Evolutionary conservation across 192 early-diverging fungal genomes (phyloP).

Genomic region (Umbelopsis sp.): DNA sequence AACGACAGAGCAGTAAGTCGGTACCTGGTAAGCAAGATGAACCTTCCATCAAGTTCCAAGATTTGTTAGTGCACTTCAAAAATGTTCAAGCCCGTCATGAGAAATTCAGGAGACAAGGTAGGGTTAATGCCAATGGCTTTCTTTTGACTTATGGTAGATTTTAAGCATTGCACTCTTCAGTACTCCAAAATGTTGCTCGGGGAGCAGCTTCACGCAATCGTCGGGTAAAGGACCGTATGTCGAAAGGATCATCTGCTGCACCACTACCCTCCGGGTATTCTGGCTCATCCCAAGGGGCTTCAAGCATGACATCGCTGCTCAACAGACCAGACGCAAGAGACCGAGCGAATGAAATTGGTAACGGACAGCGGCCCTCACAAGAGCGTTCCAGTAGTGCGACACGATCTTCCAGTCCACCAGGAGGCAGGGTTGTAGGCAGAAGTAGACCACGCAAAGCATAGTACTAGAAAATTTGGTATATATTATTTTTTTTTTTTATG

Average conservation of each 20-base stretch:
- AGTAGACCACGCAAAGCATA: slow-evolving; percentile 8
- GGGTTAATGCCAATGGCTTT: neutral
- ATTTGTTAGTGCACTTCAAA: slow-evolving; percentile 74
- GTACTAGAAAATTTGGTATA: neutral
- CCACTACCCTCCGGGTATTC: neutral
- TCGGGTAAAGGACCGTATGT: neutral
- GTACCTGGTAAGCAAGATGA: slow-evolving; percentile 34
- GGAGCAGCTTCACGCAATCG: neutral
- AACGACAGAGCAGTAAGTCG: slow-evolving; percentile 22
- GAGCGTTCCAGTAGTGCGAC: neutral
- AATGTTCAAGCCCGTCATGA: slow-evolving; percentile 76
- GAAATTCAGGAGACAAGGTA: slow-evolving; percentile 56
- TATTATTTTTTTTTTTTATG: neutral
- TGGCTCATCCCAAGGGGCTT: neutral
- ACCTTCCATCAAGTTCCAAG: slow-evolving; percentile 59
- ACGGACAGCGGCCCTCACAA: neutral
- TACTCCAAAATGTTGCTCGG: slow-evolving; percentile 9
- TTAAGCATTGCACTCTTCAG: neutral
- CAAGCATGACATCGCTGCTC: neutral
- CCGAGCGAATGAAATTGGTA: neutral
- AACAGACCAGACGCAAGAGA: neutral
- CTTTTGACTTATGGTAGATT: neutral
- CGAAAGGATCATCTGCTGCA: neutral
- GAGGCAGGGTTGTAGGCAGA: neutral
- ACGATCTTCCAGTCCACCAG: slow-evolving; percentile 2